These are phyloP conservation scores for Neonectria magnoliae DNA, from an alignment of 2,329 filamentous ascomycete genomes.

Conservation along the genomic window DNA sequence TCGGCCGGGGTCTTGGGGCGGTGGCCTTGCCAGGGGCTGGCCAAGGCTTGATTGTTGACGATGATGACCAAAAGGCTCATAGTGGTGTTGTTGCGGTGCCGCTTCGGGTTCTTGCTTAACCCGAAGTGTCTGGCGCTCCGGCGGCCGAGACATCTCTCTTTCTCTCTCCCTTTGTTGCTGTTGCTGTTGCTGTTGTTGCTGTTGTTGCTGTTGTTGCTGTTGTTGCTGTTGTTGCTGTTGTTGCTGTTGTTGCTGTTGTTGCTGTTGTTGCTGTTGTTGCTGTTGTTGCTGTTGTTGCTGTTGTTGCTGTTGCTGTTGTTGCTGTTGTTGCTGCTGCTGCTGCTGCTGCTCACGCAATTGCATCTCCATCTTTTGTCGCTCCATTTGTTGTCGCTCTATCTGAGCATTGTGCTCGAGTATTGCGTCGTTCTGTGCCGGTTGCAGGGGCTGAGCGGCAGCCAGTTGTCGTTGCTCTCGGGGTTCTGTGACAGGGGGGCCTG, in stretches of 20 bases:
- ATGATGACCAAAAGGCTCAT: constrained; percentile 56
- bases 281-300: constrained; percentile 20
- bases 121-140: constrained; percentile 46
- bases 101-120: constrained; percentile 64
- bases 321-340: background rate
- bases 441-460: constrained; percentile 49
- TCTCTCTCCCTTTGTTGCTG: constrained; percentile 40
- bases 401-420: constrained; percentile 46
- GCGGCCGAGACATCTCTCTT: constrained; percentile 43
- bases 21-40: constrained; percentile 51
- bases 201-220: background rate
- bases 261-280: constrained; percentile 14
- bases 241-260: constrained; percentile 30
- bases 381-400: constrained; percentile 46
- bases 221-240: constrained; percentile 20
- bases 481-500: constrained; percentile 46
- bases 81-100: constrained; percentile 51
- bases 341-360: constrained; percentile 43
- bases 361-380: constrained; percentile 43
- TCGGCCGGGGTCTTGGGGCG: constrained; percentile 55
- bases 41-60: constrained; percentile 53
- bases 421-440: constrained; percentile 46
- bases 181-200: constrained; percentile 24
- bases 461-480: constrained; percentile 48
- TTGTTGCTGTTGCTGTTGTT: constrained; percentile 10